phyloP scores from a whole-genome alignment of 2,329 filamentous ascomycete genomes.

The Penicillium sp. region DNA sequence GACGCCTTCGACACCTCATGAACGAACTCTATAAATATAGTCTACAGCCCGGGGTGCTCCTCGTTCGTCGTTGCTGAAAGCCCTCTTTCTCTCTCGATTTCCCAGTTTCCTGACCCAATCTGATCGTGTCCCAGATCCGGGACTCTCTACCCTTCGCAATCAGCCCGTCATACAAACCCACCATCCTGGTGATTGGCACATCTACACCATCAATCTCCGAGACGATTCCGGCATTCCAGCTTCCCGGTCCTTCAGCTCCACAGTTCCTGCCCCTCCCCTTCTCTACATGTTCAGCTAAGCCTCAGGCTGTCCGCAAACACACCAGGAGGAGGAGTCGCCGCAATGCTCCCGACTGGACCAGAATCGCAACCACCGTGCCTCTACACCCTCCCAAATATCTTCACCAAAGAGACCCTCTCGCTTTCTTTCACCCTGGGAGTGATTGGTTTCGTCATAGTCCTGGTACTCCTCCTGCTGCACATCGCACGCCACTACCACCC shows the following conservation, averaged over 20 bases:
- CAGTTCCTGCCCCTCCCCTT: background rate
- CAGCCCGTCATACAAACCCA: background rate
- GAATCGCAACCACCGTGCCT: conserved; percentile 1
- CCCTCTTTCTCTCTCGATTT: background rate
- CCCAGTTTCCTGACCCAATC: background rate
- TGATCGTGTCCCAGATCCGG: background rate
- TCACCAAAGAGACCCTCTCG: background rate
- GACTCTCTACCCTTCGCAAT: background rate
- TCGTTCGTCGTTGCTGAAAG: background rate
- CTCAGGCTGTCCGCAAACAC: background rate
- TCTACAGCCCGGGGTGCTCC: background rate
- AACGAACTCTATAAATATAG: conserved; percentile 2
- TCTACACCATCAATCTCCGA: background rate
- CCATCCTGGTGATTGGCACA: background rate
- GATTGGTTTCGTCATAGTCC: background rate
- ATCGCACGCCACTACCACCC: background rate
- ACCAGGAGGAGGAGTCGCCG: background rate
- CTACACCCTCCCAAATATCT: background rate
- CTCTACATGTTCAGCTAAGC: background rate
- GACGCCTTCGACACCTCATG: background rate
- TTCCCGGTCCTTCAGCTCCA: background rate
- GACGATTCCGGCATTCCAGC: background rate
- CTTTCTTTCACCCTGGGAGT: background rate
- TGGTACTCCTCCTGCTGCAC: conserved; percentile 1
- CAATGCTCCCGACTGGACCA: conserved; percentile 8